Conservation (phyloP, 208 protist species). For the Endotrypanum monterogeii region DNA sequence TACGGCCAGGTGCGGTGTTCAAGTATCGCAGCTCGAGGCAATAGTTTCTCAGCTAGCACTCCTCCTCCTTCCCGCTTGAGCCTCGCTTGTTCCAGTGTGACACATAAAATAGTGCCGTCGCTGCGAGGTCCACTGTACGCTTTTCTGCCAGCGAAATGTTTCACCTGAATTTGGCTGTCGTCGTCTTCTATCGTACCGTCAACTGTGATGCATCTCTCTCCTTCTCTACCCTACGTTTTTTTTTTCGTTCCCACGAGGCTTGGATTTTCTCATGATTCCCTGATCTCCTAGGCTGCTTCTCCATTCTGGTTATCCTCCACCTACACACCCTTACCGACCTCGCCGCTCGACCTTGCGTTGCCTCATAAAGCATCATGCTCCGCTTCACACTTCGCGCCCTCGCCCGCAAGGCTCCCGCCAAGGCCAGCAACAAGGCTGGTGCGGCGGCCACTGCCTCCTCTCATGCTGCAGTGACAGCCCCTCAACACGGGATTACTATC, state of each 20-base stretch:
- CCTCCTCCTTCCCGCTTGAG: not conserved
- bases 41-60: not conserved
- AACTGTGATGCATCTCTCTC: not conserved
- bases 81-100: not conserved
- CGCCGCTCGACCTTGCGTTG: not conserved
- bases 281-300: not conserved
- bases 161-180: not conserved
- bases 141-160: not conserved
- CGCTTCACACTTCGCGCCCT: conserved; percentile 28
- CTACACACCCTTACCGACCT: conserved; percentile 4
- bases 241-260: not conserved
- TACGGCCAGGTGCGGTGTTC: not conserved
- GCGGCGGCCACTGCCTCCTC: conserved; percentile 8
- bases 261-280: not conserved
- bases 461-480: conserved; percentile 10
- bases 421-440: conserved; percentile 9
- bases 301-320: not conserved
- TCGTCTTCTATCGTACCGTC: not conserved
- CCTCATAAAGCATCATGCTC: conserved; percentile 8
- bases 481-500: conserved; percentile 16
- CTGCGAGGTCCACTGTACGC: not conserved
- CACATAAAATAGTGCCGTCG: not conserved
- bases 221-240: not conserved
- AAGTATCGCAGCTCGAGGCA: not conserved
- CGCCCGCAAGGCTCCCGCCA: conserved; percentile 25